Base-by-base conservation (phyloP, 306 rosid genomes). In the Cicer chorassanicum region DNA sequence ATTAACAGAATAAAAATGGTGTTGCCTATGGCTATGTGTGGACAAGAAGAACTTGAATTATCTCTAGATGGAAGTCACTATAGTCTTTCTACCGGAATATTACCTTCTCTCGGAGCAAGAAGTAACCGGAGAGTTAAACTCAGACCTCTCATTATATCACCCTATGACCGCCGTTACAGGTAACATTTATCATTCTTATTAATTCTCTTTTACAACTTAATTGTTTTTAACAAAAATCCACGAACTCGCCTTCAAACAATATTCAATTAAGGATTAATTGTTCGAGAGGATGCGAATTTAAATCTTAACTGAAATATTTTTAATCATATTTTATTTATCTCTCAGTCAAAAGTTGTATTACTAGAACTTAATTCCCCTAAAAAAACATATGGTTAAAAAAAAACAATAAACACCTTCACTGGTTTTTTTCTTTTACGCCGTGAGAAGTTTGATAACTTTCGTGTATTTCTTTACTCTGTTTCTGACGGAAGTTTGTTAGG, bases 131-230 rank as follows among this genome's bases (percentile, higher is more conserved):
- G 96, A 62, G 75, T 89, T 24, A 83, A 82, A 49, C 93, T 90
- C 62, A 66, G 73, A 5, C 41, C 64, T 0, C 78, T 82, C 77
- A 78, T 90, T 69, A 0, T 92, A 0, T 89, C 96, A 0, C 98
- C 98, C 1, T 92, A 88, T 55, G 96, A 92, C 41, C 96, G 72
- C 68, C 97, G 85, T 1, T 92, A 95, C 90, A 90, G 99, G 99
- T 86, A 56, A 2, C 2, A 2, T 21, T 21, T 24, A 21, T 24
- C 38, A 1, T 54, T n/a, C 7, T 29, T 38, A 5, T 29, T 73
- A 3, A 12, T 12, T 44, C 13, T 41, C 44, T 41, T 9, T 7
- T 24, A 0, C 29, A 24, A 24, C 29, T 24, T 24, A 0, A 24
- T 24, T 24, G 3, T 24, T 24, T 2, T 24, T 24, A 24, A 24